Evolutionary conservation across 768 basidiomycete species (phyloP).

Genomic region (Xanthoconium stramineum): DNA sequence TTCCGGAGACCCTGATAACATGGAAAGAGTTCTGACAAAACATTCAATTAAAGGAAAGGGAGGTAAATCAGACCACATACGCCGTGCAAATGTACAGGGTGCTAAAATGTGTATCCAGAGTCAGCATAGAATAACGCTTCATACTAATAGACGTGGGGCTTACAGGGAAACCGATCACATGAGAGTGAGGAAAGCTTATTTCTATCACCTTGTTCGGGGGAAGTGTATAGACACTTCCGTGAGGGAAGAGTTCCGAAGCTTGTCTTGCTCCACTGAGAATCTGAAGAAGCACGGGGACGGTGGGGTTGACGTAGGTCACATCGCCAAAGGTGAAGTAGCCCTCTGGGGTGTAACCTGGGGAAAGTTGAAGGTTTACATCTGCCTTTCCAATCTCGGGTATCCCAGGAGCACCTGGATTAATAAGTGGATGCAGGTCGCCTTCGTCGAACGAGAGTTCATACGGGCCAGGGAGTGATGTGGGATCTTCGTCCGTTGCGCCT

Average conservation of each 20-base stretch:
- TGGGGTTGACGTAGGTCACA: conserved; percentile 35
- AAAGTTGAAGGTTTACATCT: conserved; percentile 34
- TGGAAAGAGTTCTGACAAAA: conserved; percentile 31
- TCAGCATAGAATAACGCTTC: neutral
- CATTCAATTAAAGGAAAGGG: neutral
- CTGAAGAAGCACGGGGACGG: conserved; percentile 32
- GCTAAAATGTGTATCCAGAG: conserved; percentile 13
- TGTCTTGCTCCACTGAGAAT: conserved; percentile 44
- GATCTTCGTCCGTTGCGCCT: conserved; percentile 42
- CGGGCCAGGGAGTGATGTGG: conserved; percentile 36
- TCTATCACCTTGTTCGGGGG: conserved; percentile 45
- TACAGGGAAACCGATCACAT: too few relatives aligned
- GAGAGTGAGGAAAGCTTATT: conserved; percentile 39
- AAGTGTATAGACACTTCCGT: conserved; percentile 44
- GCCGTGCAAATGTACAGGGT: conserved; percentile 40
- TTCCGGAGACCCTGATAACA: conserved; percentile 33
- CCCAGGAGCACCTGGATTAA: conserved; percentile 37
- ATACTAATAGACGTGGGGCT: too few relatives aligned
- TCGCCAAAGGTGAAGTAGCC: conserved; percentile 23
- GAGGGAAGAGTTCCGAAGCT: conserved; percentile 45
- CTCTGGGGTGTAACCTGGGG: neutral
- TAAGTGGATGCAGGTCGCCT: conserved; percentile 36
- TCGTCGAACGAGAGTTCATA: conserved; percentile 36
- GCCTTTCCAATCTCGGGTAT: conserved; percentile 36
- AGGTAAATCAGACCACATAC: conserved; percentile 20